Conservation (phyloP, 306 rosid genomes). For the Betula pendula region DNA sequence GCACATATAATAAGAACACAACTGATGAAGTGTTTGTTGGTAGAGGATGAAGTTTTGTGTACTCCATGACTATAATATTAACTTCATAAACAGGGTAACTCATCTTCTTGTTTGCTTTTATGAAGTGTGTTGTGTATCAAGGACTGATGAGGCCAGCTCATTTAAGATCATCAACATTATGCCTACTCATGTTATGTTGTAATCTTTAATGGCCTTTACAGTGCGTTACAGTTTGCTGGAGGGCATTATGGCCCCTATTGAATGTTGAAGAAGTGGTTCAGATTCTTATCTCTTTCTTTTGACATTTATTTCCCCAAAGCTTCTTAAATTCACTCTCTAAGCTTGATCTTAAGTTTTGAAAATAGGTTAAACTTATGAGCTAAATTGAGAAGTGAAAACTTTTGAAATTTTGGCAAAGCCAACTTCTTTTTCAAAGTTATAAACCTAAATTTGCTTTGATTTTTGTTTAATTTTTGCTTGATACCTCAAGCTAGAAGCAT, state of each 20-base stretch:
- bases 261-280: not conserved
- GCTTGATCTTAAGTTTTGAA: not conserved
- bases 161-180: not conserved
- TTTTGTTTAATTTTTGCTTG: not conserved
- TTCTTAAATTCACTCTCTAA: not conserved
- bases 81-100: not conserved
- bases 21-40: not conserved
- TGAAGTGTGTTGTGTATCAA: not conserved
- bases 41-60: not conserved
- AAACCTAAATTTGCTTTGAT: not conserved
- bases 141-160: not conserved
- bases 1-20: not conserved
- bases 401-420: not conserved
- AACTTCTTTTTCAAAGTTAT: not conserved
- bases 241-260: not conserved
- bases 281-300: not conserved
- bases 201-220: not conserved
- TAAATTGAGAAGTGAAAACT: not conserved
- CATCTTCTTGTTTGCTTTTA: not conserved
- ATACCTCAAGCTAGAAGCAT: not conserved
- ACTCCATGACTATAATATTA: not conserved
- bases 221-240: not conserved
- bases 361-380: not conserved
- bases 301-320: not conserved
- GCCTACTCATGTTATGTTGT: not conserved